Evolutionary conservation across 176 grass and related monocot genomes (phyloP), one percentile per base, ranked within the genome.

Genomic region (Oryza officinalis): DNA sequence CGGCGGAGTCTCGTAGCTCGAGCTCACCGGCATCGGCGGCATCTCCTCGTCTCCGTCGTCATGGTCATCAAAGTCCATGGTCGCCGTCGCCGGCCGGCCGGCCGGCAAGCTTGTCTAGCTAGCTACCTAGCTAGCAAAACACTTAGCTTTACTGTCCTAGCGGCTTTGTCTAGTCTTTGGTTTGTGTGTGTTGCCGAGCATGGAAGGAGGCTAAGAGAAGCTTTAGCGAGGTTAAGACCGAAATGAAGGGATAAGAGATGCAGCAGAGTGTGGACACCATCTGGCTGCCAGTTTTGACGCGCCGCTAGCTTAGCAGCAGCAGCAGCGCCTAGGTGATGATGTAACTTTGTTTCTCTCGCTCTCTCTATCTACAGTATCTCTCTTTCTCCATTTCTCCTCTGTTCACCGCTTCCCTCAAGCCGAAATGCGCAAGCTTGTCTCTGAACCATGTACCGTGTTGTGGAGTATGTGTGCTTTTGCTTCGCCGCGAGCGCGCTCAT

Each of bases 31-130:
- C 79, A 91, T 79, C 52, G 63, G 76, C 65, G 60, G 38, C 77
- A 77, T 80, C 80, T 88, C 89, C 76, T 94, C 92, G 44, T 89
- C 86, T 60, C 81, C 89, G 40, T 85, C 89, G 4, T 91, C 86
- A 41, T 88, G 80, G 76, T 94, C 88, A 59, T 94, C 92, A 67
- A 89, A 94, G 76, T 94, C 92, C 92, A 94, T 94, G 80, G 57
- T 37, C 76, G 38, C 23, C 71, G 65, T 45, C 67, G 15, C 52
- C 76, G 30, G 23, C 5, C 57, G 18, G 45, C 13, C 45, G 11
- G 9, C 69, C 80, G 28, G 23, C 63, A 32, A 37, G 80, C 45
- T 32, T 13, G 27, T 10, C 46, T 12, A 22, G 67, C 74, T 37
- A 76, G 26, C 63, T 14, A 33, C 26, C 12, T 28, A 30, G 44